Conservation (phyloP, 169 alveolate genomes). For the Babesia ovis region DNA sequence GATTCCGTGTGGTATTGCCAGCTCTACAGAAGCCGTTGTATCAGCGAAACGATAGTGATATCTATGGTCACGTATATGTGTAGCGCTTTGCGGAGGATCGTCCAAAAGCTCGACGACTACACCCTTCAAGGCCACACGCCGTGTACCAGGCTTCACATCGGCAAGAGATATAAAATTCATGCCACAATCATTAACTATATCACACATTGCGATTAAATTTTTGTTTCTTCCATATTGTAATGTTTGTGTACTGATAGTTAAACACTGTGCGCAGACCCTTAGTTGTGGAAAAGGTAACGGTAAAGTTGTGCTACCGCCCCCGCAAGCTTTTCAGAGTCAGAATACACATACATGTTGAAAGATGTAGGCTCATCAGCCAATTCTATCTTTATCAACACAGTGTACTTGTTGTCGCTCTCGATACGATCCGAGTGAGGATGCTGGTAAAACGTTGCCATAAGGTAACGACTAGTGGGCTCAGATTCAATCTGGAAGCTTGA, state of each 20-base stretch:
- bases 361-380: conserved; percentile 24
- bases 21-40: conserved; percentile 67
- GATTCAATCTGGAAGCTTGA: conserved; percentile 9
- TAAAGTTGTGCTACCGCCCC: conserved; percentile 54
- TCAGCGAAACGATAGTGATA: conserved; percentile 76
- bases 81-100: conserved; percentile 79
- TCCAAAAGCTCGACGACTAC: conserved; percentile 71
- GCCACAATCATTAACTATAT: background rate
- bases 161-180: conserved; percentile 31
- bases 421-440: background rate
- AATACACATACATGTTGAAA: conserved; percentile 39
- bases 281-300: conserved; percentile 48
- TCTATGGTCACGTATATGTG: conserved; percentile 55
- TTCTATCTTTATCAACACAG: conserved; percentile 41
- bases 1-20: conserved; percentile 73
- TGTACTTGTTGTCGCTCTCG: conserved; percentile 6
- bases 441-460: conserved; percentile 30
- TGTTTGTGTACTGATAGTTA: background rate
- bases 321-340: conserved; percentile 54
- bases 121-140: conserved; percentile 65
- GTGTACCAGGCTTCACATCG: conserved; percentile 70
- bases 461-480: conserved; percentile 3
- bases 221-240: background rate
- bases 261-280: conserved; percentile 3
- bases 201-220: conserved; percentile 29